These are phyloP conservation scores for grape (Vitis vinifera) DNA, from an alignment of 164 flowering plant genomes.

Conservation along the genomic window ASM3070453v1 NC_081821.1:1890001-1890500, in stretches of 20 bases:
- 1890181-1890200: not conserved
- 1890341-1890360: conserved; percentile 32
- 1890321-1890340: conserved; percentile 37
- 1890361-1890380: conserved; percentile 6
- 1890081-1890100: no score
- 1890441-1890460: no score
- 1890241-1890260: conserved; percentile 37
- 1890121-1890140: no score
- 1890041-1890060: not conserved
- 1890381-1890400: no score
- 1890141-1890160: not conserved
- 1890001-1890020: conserved; percentile 47
- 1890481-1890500: no score
- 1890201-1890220: not conserved
- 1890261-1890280: conserved; percentile 31
- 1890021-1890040: not conserved
- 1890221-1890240: conserved; percentile 8
- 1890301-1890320: conserved; percentile 62
- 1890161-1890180: not conserved
- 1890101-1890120: no score
- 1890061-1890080: no score
- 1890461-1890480: no score
- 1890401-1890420: no score
- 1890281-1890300: conserved; percentile 36
- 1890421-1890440: no score